Evolutionary conservation across 2,329 filamentous ascomycete species (phyloP).

Genomic region (Sporothrix dimorphospora): DNA sequence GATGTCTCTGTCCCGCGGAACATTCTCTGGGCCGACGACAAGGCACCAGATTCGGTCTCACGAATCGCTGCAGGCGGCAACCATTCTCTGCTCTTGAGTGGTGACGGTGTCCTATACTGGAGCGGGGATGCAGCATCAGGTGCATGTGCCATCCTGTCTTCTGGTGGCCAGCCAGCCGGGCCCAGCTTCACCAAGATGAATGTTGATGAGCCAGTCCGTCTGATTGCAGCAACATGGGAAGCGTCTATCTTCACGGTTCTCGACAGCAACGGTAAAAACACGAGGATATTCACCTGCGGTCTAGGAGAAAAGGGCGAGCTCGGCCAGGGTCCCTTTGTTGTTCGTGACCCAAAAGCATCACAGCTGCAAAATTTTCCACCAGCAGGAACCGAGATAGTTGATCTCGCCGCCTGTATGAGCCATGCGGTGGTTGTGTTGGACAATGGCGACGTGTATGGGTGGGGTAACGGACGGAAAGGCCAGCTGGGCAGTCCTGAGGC

Average conservation of each 20-base stretch:
- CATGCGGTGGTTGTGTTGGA: constrained; percentile 75
- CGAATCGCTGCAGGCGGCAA: constrained; percentile 72
- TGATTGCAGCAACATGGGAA: constrained; percentile 77
- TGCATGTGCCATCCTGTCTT: constrained; percentile 54
- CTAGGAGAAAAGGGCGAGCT: constrained; percentile 72
- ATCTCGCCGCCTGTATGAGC: constrained; percentile 73
- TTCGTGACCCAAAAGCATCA: constrained; percentile 53
- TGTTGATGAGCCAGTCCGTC: constrained; percentile 41
- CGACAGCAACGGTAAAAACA: constrained; percentile 49
- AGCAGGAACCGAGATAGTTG: constrained; percentile 56
- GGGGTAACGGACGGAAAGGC: constrained; percentile 85
- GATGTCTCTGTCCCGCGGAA: constrained; percentile 69
- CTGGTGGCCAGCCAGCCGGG: constrained; percentile 35
- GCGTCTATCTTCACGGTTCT: constrained; percentile 64
- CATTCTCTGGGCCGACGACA: constrained; percentile 57
- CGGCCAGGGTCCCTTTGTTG: constrained; percentile 60
- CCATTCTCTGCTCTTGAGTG: constrained; percentile 76
- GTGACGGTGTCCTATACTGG: constrained; percentile 62
- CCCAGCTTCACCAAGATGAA: constrained; percentile 44
- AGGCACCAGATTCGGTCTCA: constrained; percentile 41
- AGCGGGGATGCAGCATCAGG: constrained; percentile 63
- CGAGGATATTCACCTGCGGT: constrained; percentile 65
- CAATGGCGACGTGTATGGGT: constrained; percentile 80
- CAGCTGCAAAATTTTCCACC: constrained; percentile 68
- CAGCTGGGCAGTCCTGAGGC: constrained; percentile 69